phyloP scores from a whole-genome alignment of 2,329 filamentous ascomycete species.

The Aspergillus carbonarius region DNA sequence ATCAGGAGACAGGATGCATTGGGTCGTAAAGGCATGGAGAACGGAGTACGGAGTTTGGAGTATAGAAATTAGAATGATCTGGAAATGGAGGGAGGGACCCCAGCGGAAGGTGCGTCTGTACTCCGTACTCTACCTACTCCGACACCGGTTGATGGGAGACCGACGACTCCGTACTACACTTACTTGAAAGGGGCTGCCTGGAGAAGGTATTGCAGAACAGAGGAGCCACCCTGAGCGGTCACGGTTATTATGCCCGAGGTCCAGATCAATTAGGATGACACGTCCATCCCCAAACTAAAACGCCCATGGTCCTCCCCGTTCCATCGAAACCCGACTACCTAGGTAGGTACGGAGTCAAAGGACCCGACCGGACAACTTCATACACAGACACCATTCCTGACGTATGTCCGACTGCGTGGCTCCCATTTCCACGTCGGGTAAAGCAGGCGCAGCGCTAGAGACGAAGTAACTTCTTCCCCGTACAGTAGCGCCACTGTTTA shows the following conservation, averaged over 20 bases:
- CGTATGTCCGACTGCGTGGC: neutral
- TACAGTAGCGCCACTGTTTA: neutral
- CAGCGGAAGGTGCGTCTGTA: too few relatives aligned
- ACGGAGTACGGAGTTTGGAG: too few relatives aligned
- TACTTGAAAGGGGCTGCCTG: neutral
- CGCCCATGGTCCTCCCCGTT: neutral
- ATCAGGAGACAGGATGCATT: neutral
- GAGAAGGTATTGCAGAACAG: neutral
- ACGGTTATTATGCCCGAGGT: neutral
- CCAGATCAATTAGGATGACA: neutral
- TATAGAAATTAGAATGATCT: too few relatives aligned
- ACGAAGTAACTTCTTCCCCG: neutral
- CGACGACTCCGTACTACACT: too few relatives aligned
- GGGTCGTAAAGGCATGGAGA: too few relatives aligned
- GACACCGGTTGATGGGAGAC: too few relatives aligned
- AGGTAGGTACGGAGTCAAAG: neutral
- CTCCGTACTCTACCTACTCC: too few relatives aligned
- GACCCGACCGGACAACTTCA: neutral
- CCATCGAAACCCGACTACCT: neutral
- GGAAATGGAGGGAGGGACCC: too few relatives aligned
- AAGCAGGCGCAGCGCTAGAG: neutral
- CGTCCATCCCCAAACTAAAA: neutral
- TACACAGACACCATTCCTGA: neutral
- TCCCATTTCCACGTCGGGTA: neutral
- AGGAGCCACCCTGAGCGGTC: too few relatives aligned